Conservation (phyloP, 106 monocot genomes). For the Platanthera zijinensis region DNA sequence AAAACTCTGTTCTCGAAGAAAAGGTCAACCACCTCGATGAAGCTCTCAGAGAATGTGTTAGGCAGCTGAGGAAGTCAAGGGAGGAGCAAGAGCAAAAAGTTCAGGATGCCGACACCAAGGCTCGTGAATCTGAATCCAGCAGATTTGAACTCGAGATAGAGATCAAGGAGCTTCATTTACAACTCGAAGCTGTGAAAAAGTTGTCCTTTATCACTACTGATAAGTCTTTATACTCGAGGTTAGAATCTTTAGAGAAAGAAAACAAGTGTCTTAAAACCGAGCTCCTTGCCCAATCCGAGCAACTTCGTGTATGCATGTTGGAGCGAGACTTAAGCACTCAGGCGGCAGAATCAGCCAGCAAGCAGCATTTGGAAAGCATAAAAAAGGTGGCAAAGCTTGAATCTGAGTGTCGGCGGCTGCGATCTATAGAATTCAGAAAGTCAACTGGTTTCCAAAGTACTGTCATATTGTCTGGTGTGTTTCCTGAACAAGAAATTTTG, state of each 20-base stretch:
- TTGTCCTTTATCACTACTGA: conserved; percentile 14
- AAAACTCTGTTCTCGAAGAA: conserved; percentile 54
- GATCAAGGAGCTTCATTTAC: conserved; percentile 31
- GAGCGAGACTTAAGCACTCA: conserved; percentile 66
- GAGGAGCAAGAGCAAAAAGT: conserved; percentile 61
- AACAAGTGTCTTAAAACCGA: conserved; percentile 42
- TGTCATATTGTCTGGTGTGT: conserved; percentile 4
- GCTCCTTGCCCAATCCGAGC: conserved; percentile 32
- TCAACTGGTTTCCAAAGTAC: conserved; percentile 29
- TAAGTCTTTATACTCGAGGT: conserved; percentile 20
- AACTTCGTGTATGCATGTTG: conserved; percentile 33
- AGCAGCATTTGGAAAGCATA: conserved; percentile 67
- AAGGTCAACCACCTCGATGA: conserved; percentile 58
- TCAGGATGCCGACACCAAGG: conserved; percentile 30
- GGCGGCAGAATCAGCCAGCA: conserved; percentile 78
- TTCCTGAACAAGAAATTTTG: conserved; percentile 27
- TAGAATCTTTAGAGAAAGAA: conserved; percentile 51
- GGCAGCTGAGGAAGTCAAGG: conserved; percentile 57
- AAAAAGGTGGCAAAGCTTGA: conserved; percentile 78
- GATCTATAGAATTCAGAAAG: conserved; percentile 26
- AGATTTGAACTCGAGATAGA: conserved; percentile 45
- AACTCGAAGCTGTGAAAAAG: conserved; percentile 23
- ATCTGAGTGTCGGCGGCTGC: conserved; percentile 66
- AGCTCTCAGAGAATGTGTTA: conserved; percentile 75
- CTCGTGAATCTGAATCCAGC: conserved; percentile 34